Base-by-base conservation (phyloP, 495 filamentous ascomycete genomes). In the Daldinia childiae region DNA sequence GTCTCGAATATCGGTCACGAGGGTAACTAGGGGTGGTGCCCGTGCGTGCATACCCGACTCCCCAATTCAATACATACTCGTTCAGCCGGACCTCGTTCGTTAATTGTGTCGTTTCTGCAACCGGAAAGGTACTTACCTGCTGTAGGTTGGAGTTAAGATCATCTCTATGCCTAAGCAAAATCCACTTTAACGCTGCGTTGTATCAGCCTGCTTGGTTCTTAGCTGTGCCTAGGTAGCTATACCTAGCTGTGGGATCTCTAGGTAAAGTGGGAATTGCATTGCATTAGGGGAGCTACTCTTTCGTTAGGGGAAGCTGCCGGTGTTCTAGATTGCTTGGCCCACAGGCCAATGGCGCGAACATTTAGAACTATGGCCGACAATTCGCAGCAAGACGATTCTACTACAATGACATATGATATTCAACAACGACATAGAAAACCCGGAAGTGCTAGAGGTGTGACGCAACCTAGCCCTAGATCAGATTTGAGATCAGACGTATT, bases 381-480 rank as follows among this genome's bases (percentile, higher is more conserved):
- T 30, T 57, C 34, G 48, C 45, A 52, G 6, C 60, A 38, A 48
- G 66, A 65, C 30, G 27, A 19, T 9, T 17, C 48, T 7, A 2
- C 19, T 14, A 11, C 58, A 41, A 27, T 45, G n/a, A 61, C 21
- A 32, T 58, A 62, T 43, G 50, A 66, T 27, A 54, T 54, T 45
- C 51, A 41, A 26, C 61, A 57, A 62, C 26, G 15, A 43, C 39
- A 66, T 43, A 66, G 39, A 66, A 58, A 17, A 15, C 8, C 32
- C 26, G 50, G 27, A 52, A 57, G 62, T 58, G 15, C 11, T 39
- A 19, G 52, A 55, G 9, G 36, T 71, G 52, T 71, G 67, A 71
- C 54, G 67, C 62, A 67, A 54, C 51, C 54, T 59, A 26, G 55
- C 66, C 63, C 59, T 8, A 71, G 71, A 67, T 74, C 71, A 41